phyloP scores from a whole-genome alignment of 2,329 filamentous ascomycete species.

The Podosphaera leucotricha region DNA sequence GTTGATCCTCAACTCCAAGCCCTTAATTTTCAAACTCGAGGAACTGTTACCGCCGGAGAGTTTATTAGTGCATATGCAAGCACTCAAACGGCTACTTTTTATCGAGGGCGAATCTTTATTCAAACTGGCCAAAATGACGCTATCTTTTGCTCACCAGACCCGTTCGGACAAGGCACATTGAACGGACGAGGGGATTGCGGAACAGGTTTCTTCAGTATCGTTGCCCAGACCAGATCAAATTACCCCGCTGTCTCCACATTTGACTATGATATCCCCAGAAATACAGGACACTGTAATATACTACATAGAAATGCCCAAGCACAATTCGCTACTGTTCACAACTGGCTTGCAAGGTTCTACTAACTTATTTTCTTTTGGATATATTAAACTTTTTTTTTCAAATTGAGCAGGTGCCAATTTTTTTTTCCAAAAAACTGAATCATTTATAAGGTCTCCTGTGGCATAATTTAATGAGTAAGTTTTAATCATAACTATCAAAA shows the following conservation, averaged over 20 bases:
- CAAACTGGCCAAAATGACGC: conserved; percentile 6
- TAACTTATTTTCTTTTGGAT: too few species aligned
- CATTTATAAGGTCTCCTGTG: too few species aligned
- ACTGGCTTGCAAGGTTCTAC: conserved; percentile 1
- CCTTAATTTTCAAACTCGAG: neutral
- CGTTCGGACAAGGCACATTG: neutral
- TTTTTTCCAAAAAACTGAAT: too few species aligned
- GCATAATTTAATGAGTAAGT: too few species aligned
- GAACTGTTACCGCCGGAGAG: neutral
- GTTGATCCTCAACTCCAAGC: neutral
- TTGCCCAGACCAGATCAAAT: neutral
- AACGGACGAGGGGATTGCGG: neutral
- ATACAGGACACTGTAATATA: conserved; percentile 2
- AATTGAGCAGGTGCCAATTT: too few species aligned
- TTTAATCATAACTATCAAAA: too few species aligned
- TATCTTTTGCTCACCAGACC: conserved; percentile 3
- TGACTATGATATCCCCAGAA: neutral
- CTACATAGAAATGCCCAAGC: conserved; percentile 1
- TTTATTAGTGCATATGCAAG: neutral
- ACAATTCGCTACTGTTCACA: conserved; percentile 2
- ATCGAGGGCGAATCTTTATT: conserved; percentile 4
- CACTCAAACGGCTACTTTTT: conserved; percentile 1
- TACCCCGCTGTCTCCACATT: neutral
- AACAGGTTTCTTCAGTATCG: neutral
- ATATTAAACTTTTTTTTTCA: too few species aligned